Percentiles rank a stretch among this genome's conserved stretches.
Evolutionary conservation across 352 stramenopile species (phyloP).

Genomic region (Pythium insidiosum): DNA sequence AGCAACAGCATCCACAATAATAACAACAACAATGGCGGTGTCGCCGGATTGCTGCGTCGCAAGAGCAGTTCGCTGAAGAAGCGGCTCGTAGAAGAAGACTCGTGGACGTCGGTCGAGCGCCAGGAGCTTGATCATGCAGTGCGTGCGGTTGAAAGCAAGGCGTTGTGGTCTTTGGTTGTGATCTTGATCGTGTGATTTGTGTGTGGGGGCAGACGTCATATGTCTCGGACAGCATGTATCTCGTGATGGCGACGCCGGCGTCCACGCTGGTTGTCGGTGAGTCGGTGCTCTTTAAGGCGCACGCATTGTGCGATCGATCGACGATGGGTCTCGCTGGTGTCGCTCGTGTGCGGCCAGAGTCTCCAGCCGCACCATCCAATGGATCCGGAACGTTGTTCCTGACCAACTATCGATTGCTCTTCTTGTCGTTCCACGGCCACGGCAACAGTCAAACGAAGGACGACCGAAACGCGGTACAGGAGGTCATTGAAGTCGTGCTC

Average conservation of each 20-base stretch:
- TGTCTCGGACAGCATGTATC: slow-evolving; percentile 74
- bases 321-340: slow-evolving; percentile 28
- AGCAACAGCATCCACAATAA: background rate
- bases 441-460: slow-evolving; percentile 1
- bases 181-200: slow-evolving; percentile 3
- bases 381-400: slow-evolving; percentile 66
- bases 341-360: too few relatives aligned
- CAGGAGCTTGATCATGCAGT: slow-evolving; percentile 76
- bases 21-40: background rate
- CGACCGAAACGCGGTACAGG: slow-evolving; percentile 16
- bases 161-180: background rate
- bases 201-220: slow-evolving; percentile 48
- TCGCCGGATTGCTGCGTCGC: slow-evolving; percentile 5
- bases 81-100: slow-evolving; percentile 61
- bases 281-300: slow-evolving; percentile 62
- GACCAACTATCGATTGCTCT: slow-evolving; percentile 63
- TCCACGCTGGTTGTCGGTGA: slow-evolving; percentile 51
- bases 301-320: slow-evolving; percentile 60
- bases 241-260: slow-evolving; percentile 61
- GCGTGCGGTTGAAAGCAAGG: slow-evolving; percentile 2
- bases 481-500: slow-evolving; percentile 57
- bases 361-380: background rate
- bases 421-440: slow-evolving; percentile 56
- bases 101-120: slow-evolving; percentile 76
- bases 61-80: slow-evolving; percentile 19